Conservation (phyloP, 2,329 filamentous ascomycete genomes). For the Sporothrix curviconia region DNA sequence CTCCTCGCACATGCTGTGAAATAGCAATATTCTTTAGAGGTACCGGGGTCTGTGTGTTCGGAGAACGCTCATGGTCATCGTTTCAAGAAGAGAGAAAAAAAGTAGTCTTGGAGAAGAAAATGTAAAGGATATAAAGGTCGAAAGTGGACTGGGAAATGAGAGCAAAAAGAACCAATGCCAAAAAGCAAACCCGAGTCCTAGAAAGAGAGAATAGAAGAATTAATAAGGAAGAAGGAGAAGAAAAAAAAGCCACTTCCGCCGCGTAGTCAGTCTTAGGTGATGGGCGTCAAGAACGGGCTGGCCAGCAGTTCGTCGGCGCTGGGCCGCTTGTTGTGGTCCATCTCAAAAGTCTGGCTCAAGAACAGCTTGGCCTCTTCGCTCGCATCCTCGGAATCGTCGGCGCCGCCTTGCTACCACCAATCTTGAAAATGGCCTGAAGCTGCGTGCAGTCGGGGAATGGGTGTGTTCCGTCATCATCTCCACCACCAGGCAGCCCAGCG, state of each 20-base stretch:
- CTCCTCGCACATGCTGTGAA: conserved; percentile 15
- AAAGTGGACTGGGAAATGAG: neutral
- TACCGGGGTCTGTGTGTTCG: too few relatives aligned
- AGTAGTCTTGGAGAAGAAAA: neutral
- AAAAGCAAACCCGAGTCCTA: neutral
- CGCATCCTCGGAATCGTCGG: conserved; percentile 84
- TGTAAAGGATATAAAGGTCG: neutral
- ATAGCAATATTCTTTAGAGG: too few relatives aligned
- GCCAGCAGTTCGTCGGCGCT: conserved; percentile 85
- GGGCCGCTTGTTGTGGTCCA: conserved; percentile 87
- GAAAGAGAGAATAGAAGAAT: neutral
- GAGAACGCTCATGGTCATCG: too few relatives aligned
- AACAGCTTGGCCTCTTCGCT: conserved; percentile 80
- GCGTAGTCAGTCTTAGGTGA: conserved; percentile 34
- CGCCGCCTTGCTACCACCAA: conserved; percentile 78
- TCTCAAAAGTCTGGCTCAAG: conserved; percentile 83
- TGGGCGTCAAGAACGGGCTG: conserved; percentile 73
- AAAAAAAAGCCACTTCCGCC: neutral
- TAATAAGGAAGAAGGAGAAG: neutral
- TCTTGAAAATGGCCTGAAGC: conserved; percentile 97
- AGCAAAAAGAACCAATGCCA: neutral
- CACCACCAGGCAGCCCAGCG: conserved; percentile 88
- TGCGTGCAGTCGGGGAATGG: conserved; percentile 97
- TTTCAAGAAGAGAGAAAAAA: neutral
- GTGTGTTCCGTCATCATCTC: conserved; percentile 97